A percentile compares a stretch with the other conserved stretches of the same genome.
These are phyloP conservation scores for Lathyrus aphaca DNA, from an alignment of 306 rosid species.

Conservation along the genomic window DNA sequence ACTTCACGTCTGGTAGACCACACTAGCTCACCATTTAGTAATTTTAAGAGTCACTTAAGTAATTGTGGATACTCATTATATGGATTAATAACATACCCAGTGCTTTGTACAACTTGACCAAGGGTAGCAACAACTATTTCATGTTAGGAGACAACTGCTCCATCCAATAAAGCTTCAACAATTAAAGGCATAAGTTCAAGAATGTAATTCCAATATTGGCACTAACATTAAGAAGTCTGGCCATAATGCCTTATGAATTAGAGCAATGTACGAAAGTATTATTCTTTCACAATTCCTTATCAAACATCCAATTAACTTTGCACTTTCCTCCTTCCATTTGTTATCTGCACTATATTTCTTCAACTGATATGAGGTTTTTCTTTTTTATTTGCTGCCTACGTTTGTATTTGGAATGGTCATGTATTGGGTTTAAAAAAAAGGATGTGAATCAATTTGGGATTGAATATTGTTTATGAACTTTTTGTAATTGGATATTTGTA, in stretches of 20 bases:
- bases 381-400: too few species aligned
- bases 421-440: too few species aligned
- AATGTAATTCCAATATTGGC: slow-evolving; percentile 87
- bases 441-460: too few species aligned
- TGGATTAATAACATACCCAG: slow-evolving; percentile 99
- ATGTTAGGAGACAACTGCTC: slow-evolving; percentile 87
- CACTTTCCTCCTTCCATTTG: slow-evolving; percentile 99
- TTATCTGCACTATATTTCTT: slow-evolving; percentile 99
- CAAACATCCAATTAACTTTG: slow-evolving; percentile 92
- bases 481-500: too few species aligned
- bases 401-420: too few species aligned
- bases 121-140: slow-evolving; percentile 97
- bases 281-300: slow-evolving; percentile 95
- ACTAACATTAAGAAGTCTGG: slow-evolving; percentile 75
- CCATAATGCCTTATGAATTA: slow-evolving; percentile 95
- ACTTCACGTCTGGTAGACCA: slow-evolving; percentile 99
- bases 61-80: slow-evolving; percentile 86
- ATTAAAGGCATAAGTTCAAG: slow-evolving; percentile 99
- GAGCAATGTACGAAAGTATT: slow-evolving; percentile 92
- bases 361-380: too few species aligned
- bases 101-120: slow-evolving; percentile 99
- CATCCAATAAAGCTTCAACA: slow-evolving; percentile 94
- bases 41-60: slow-evolving; percentile 86
- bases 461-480: too few species aligned
- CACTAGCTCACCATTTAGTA: slow-evolving; percentile 90